Conservation (phyloP, 116 monocot genomes). For the Phalaenopsis hybrid region DNA sequence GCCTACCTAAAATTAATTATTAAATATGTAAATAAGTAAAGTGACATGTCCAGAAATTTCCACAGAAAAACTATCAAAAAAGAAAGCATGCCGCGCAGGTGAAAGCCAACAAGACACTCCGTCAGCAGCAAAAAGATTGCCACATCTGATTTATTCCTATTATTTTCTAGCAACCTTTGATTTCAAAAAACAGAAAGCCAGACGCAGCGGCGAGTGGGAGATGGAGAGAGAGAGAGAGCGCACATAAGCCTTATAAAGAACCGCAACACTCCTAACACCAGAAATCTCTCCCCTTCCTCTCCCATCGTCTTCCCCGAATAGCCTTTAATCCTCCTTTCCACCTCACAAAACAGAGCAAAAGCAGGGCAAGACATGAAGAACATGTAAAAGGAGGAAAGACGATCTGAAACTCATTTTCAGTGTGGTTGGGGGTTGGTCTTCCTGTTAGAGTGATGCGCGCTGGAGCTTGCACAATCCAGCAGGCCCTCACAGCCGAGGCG, state of each 20-base stretch:
- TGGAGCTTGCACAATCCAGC: constrained; percentile 70
- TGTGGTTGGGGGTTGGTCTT: constrained; percentile 13
- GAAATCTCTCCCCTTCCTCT: constrained; percentile 8
- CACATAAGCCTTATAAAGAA: constrained; percentile 6
- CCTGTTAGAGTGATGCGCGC: constrained; percentile 54
- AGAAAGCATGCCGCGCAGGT: constrained; percentile 11
- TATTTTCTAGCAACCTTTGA: neutral
- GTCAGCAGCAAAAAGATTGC: neutral
- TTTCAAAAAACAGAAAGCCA: neutral
- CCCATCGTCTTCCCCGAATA: neutral
- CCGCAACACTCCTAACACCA: constrained; percentile 1
- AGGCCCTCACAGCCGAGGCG: constrained; percentile 88
- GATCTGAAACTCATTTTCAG: neutral
- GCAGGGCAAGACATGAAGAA: neutral
- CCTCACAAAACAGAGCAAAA: neutral
- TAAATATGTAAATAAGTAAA: too few species aligned
- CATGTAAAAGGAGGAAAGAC: neutral
- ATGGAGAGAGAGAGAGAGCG: constrained; percentile 7
- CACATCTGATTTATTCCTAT: neutral
- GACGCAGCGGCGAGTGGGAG: neutral
- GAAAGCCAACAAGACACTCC: constrained; percentile 31
- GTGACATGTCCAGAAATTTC: too few species aligned
- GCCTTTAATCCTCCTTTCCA: neutral
- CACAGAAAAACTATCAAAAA: neutral
- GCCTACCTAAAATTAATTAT: too few species aligned